Conservation (phyloP, 805 yeast genomes). For the Alloascoidea africana region DNA sequence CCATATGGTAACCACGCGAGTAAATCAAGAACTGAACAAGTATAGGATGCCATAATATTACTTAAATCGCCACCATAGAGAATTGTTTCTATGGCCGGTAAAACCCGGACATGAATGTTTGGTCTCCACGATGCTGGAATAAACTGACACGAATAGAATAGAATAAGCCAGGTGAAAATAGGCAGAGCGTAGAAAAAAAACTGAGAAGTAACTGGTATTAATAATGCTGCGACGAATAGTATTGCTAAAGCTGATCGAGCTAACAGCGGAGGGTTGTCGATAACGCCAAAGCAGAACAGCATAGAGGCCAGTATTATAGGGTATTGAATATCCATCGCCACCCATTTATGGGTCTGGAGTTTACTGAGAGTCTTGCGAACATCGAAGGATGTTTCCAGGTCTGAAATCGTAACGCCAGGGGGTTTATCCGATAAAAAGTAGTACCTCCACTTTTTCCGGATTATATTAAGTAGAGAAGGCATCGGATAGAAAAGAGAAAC, state of each 20-base stretch:
- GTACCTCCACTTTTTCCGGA: no score
- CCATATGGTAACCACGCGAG: constrained; percentile 96
- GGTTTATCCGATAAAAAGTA: constrained; percentile 20
- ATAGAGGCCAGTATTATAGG: constrained; percentile 33
- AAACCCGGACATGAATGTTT: constrained; percentile 73
- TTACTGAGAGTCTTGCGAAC: constrained; percentile 16
- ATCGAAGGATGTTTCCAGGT: constrained; percentile 19
- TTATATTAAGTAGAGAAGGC: no score
- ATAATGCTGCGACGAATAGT: constrained; percentile 27
- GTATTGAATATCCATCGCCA: constrained; percentile 27
- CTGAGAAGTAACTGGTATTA: constrained; percentile 70
- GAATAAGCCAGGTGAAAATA: constrained; percentile 69
- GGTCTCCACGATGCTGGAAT: constrained; percentile 70
- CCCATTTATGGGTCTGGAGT: constrained; percentile 17
- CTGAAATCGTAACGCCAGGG: constrained; percentile 15
- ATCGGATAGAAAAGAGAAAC: no score
- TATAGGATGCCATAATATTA: constrained; percentile 63
- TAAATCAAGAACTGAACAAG: constrained; percentile 51
- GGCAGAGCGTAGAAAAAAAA: constrained; percentile 77
- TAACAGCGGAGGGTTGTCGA: constrained; percentile 16
- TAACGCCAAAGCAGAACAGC: constrained; percentile 29
- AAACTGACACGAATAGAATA: constrained; percentile 63
- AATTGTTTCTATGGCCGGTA: constrained; percentile 87
- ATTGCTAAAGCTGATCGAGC: constrained; percentile 20
- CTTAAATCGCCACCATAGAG: constrained; percentile 84